Conservation (phyloP, 169 alveolate genomes). For the Eimeria acervulina region DNA sequence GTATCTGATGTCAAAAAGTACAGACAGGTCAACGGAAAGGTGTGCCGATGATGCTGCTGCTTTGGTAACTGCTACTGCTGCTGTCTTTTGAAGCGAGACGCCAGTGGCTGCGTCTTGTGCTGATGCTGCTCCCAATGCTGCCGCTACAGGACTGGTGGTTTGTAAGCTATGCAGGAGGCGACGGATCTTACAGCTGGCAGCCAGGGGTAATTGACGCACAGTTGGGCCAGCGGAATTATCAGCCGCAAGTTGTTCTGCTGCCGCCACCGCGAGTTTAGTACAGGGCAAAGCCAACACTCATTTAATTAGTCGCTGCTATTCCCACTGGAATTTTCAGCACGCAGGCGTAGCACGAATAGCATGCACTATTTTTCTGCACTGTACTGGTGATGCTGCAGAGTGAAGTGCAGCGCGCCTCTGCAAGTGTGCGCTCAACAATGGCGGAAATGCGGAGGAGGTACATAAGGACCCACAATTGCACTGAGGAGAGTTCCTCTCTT, state of each 20-base stretch:
- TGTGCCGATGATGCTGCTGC: background rate
- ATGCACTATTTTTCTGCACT: background rate
- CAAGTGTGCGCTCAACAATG: slow-evolving; percentile 55
- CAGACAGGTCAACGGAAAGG: slow-evolving; percentile 66
- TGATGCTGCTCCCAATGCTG: slow-evolving; percentile 32
- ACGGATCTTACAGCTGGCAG: slow-evolving; percentile 69
- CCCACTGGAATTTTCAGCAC: background rate
- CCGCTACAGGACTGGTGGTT: slow-evolving; percentile 73
- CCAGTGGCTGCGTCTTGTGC: background rate
- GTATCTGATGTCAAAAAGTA: slow-evolving; percentile 66
- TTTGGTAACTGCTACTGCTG: background rate
- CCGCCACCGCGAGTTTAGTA: background rate
- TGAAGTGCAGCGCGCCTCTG: slow-evolving; percentile 63
- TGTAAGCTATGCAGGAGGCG: slow-evolving; percentile 73
- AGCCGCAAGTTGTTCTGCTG: background rate
- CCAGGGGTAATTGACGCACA: slow-evolving; percentile 45
- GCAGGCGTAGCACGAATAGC: background rate
- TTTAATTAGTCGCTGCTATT: background rate
- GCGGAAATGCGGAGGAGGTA: slow-evolving; percentile 75
- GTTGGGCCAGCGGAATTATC: background rate
- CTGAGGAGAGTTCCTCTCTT: slow-evolving; percentile 33
- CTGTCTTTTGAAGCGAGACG: background rate
- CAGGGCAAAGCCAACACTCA: too few species aligned
- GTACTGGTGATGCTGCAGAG: slow-evolving; percentile 62
- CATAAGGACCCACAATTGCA: slow-evolving; percentile 62